phyloP scores from a whole-genome alignment of 139 green algal species.

The Desmodesmus armatus region DNA sequence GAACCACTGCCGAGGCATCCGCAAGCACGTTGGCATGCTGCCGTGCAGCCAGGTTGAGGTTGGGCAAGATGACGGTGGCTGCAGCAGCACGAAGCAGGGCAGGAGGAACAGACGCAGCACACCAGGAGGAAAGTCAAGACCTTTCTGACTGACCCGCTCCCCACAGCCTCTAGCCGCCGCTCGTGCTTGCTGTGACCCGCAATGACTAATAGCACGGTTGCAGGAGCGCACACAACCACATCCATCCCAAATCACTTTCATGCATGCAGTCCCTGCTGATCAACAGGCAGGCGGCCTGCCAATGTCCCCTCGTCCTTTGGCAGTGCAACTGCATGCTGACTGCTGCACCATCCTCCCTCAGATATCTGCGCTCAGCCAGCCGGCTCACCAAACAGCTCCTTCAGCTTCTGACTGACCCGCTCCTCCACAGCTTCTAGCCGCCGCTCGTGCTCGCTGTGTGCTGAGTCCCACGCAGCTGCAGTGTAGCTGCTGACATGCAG shows the following conservation, averaged over 20 bases:
- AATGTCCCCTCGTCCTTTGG: too few species aligned
- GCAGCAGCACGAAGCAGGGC: neutral
- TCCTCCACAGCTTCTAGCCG: slow-evolving; percentile 73
- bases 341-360: neutral
- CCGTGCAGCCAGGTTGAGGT: slow-evolving; percentile 63
- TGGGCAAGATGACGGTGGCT: slow-evolving; percentile 65
- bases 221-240: too few species aligned
- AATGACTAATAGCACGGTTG: too few species aligned
- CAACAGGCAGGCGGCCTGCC: too few species aligned
- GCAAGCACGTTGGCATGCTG: too few species aligned
- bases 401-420: slow-evolving; percentile 76
- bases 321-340: too few species aligned
- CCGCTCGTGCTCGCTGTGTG: slow-evolving; percentile 66
- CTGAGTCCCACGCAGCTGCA: slow-evolving; percentile 64
- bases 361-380: too few species aligned
- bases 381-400: slow-evolving; percentile 70
- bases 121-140: too few species aligned
- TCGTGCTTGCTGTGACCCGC: slow-evolving; percentile 70
- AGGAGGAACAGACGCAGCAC: neutral
- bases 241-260: too few species aligned
- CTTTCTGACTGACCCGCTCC: slow-evolving; percentile 71
- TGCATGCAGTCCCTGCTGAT: too few species aligned
- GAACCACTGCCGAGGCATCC: too few species aligned
- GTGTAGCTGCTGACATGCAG: slow-evolving; percentile 74
- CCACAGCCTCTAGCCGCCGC: slow-evolving; percentile 68